These are phyloP conservation scores for Penicillium sp. DNA, from an alignment of 2,329 filamentous ascomycete species.

Conservation along the genomic window DNA sequence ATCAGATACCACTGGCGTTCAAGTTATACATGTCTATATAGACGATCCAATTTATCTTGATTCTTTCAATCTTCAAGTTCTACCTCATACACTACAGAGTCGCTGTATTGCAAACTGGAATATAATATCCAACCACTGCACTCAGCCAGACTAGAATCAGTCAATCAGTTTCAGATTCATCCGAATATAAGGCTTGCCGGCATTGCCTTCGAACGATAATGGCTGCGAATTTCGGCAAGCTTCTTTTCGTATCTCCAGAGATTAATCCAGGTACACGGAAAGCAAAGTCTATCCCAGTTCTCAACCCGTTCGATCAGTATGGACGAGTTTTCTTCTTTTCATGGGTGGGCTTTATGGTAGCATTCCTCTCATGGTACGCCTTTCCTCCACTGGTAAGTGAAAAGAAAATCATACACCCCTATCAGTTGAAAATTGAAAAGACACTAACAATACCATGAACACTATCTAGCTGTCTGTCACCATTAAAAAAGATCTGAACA, in stretches of 20 bases:
- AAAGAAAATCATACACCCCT: background rate
- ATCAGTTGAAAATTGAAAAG: background rate
- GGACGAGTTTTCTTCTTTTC: conserved; percentile 90
- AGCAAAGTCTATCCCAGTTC: conserved; percentile 74
- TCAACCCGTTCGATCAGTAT: conserved; percentile 79
- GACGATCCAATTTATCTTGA: background rate
- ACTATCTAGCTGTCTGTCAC: conserved; percentile 66
- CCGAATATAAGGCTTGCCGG: background rate
- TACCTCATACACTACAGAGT: background rate
- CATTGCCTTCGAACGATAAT: conserved; percentile 6
- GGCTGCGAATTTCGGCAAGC: conserved; percentile 30
- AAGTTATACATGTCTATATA: conserved; percentile 20
- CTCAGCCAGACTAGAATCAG: background rate
- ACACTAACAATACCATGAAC: conserved; percentile 11
- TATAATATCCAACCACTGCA: no score
- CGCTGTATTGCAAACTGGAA: no score
- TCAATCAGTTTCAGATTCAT: background rate
- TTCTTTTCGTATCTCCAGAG: conserved; percentile 60
- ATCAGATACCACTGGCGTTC: background rate
- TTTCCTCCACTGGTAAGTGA: conserved; percentile 77
- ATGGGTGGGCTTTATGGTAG: conserved; percentile 83
- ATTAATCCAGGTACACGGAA: conserved; percentile 85
- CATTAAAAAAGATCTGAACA: conserved; percentile 76
- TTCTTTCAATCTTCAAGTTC: background rate
- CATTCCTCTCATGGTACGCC: conserved; percentile 89